Evolutionary conservation across 2,329 filamentous ascomycete species (phyloP).

Genomic region (Claviceps monticola): DNA sequence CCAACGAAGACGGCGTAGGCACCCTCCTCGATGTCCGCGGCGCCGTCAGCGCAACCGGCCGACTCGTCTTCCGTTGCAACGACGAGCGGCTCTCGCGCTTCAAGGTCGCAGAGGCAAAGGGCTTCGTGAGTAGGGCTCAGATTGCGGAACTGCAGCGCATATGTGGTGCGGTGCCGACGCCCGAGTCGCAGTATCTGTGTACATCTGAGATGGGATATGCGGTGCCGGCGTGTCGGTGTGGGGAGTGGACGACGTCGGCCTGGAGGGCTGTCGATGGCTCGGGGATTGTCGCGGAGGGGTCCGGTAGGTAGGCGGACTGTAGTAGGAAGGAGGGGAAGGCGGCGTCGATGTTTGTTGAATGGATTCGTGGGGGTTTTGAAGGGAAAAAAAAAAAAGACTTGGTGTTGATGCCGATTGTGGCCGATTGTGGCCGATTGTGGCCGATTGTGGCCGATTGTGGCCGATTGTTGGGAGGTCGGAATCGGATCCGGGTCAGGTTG

Average conservation of each 20-base stretch:
- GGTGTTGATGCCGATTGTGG: too few relatives aligned
- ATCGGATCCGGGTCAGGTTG: too few relatives aligned
- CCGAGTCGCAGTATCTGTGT: conserved; percentile 1
- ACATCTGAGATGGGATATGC: not conserved
- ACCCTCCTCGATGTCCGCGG: conserved; percentile 4
- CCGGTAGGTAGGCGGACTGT: too few relatives aligned
- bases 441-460: too few relatives aligned
- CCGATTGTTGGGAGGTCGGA: too few relatives aligned
- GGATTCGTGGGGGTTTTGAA: too few relatives aligned
- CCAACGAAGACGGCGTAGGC: conserved; percentile 2
- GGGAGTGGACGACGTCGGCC: conserved; percentile 1
- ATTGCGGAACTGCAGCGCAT: conserved; percentile 1
- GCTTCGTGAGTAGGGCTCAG: not conserved
- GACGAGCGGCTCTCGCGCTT: conserved; percentile 2
- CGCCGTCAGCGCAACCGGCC: conserved; percentile 3
- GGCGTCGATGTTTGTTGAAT: too few relatives aligned
- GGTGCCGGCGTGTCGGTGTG: conserved; percentile 3
- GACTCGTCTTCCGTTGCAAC: conserved; percentile 1
- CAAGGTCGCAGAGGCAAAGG: not conserved
- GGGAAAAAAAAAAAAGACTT: too few relatives aligned
- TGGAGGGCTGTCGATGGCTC: conserved; percentile 1
- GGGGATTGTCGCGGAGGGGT: not conserved
- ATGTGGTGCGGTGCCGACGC: not conserved
- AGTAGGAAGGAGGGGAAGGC: too few relatives aligned
- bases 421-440: too few relatives aligned